Base-by-base conservation (phyloP, 1,284 basidiomycete species). In the Cystobasidium sp. region DNA sequence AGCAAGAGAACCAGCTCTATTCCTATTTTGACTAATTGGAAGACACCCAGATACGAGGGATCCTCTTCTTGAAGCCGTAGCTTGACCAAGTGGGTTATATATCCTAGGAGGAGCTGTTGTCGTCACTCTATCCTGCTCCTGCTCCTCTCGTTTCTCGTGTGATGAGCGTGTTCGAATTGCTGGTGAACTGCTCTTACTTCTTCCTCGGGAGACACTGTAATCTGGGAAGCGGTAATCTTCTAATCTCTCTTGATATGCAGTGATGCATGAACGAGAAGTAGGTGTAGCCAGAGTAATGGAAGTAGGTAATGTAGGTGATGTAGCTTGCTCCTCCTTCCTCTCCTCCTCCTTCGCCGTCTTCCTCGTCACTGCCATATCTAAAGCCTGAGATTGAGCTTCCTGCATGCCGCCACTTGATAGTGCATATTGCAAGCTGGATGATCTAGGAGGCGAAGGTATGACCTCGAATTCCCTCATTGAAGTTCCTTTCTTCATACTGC, bases 1-100 rank as follows among this genome's bases (percentile, higher is more conserved):
- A 39, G 47, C 51, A n/a, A 55, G 4, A 24, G 64, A 66, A 37
- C 51, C 49, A n/a, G 64, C 47, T 39, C 64, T 51, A 52, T 31
- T 66, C 9, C 47, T 20, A 7, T 20, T 18, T 31, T 7, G 47
- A 22, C 12, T 52, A n/a, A 2, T 47, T 37, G 7, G 64, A 41
- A n/a, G 64, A 66, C 31, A 31, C 31, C 31, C 31, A 52, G 64
- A 37, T 8, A 66, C 51, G 22, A 66, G 43, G 37, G 64, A 66
- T 8, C 49, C 47, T n/a, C 64, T 51, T 22, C 51, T 52, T 16
- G 64, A 66, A 39, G 64, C 64, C 6, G 64, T 66, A 47, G 64
- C 64, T 66, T 47, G 39, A 9, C 64, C 64, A 39, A 66, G 49
- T 39, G 49, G 64, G 1, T 47, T 39, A 41, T 66, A 18, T 3